Percentiles rank a stretch among this genome's conserved stretches.
Conservation (phyloP, 2,329 filamentous ascomycete species). For the Colletotrichum horii region DNA sequence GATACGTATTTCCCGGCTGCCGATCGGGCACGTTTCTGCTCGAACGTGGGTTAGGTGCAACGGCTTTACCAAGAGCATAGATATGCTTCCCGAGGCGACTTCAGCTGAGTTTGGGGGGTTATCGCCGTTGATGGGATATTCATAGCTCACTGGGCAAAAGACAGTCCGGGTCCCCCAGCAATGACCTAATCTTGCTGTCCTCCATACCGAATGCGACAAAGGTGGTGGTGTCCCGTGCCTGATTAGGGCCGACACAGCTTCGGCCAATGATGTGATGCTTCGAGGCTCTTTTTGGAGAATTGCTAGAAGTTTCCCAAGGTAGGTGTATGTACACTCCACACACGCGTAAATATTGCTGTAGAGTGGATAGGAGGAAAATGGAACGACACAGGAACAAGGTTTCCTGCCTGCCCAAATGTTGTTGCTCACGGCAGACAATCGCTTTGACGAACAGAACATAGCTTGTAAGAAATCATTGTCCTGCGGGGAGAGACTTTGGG, state of each 20-base stretch:
- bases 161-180: background rate
- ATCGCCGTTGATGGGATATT: background rate
- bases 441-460: background rate
- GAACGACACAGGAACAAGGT: background rate
- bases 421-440: background rate
- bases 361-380: background rate
- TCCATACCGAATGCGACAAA: background rate
- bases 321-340: fast-evolving
- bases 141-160: background rate
- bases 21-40: background rate
- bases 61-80: background rate
- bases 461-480: background rate
- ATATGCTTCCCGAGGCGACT: background rate
- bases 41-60: background rate
- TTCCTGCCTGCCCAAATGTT: background rate
- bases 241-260: background rate
- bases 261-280: background rate
- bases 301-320: background rate
- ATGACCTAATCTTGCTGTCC: background rate
- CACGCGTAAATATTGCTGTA: background rate
- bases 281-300: background rate
- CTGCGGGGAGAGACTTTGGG: background rate
- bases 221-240: background rate
- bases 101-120: background rate
- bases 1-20: background rate